These are phyloP conservation scores for Starmera stellimalicola DNA, from an alignment of 1,139 yeast species.

Conservation along the genomic window DNA sequence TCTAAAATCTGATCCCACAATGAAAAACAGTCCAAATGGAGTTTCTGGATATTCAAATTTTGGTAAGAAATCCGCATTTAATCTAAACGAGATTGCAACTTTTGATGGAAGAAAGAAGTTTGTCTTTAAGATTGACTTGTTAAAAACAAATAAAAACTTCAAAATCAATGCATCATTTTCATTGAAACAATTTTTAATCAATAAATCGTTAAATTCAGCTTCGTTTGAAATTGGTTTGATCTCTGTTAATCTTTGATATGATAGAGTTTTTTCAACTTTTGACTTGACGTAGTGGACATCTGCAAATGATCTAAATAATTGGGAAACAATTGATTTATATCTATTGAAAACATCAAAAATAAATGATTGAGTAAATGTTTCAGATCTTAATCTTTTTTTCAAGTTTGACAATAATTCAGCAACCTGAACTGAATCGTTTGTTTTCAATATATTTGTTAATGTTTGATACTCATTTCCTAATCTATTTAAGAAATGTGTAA, in stretches of 20 bases:
- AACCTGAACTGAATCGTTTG: slow-evolving; percentile 41
- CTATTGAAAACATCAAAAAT: slow-evolving; percentile 69
- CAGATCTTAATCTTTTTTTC: slow-evolving; percentile 86
- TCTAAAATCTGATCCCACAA: slow-evolving; percentile 93
- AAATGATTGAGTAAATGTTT: slow-evolving; percentile 83
- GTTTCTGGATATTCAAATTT: slow-evolving; percentile 80
- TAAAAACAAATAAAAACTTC: slow-evolving; percentile 75
- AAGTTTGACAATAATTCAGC: slow-evolving; percentile 71
- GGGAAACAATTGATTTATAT: slow-evolving; percentile 66
- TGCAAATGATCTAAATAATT: slow-evolving; percentile 87
- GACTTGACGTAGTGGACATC: slow-evolving; percentile 66
- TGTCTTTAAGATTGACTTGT: slow-evolving; percentile 82
- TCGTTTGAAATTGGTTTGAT: slow-evolving; percentile 69
- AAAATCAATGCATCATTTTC: slow-evolving; percentile 80
- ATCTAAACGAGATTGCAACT: slow-evolving; percentile 89
- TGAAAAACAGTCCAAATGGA: slow-evolving; percentile 90
- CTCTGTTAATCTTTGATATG: slow-evolving; percentile 79
- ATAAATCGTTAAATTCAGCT: slow-evolving; percentile 61
- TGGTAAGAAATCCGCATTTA: slow-evolving; percentile 82
- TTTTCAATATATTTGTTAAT: slow-evolving; percentile 54
- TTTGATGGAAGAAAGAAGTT: slow-evolving; percentile 91
- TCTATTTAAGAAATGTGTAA: slow-evolving; percentile 88
- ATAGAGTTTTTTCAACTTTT: slow-evolving; percentile 64
- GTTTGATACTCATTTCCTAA: slow-evolving; percentile 85
- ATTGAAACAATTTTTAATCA: slow-evolving; percentile 61